Percentiles rank a stretch among this genome's conserved stretches.
Conservation (phyloP, 768 basidiomycete species). For the Bullera alba region DNA sequence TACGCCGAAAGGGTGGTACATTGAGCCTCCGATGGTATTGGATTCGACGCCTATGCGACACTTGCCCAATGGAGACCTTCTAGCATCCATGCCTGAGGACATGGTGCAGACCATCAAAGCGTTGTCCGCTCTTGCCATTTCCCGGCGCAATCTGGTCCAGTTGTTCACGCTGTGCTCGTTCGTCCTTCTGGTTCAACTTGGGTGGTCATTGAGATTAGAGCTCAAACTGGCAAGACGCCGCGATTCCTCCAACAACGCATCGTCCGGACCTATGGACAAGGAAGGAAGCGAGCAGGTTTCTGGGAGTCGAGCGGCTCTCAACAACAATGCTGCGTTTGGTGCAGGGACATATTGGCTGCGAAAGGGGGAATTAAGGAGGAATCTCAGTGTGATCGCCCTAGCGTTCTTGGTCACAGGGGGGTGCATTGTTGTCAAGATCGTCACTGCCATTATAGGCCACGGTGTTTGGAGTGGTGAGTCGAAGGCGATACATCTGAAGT, state of each 20-base stretch:
- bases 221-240: constrained; percentile 33
- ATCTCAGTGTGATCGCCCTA: constrained; percentile 34
- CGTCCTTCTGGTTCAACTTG: constrained; percentile 70
- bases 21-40: constrained; percentile 64
- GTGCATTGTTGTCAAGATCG: constrained; percentile 37
- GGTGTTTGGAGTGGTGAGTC: constrained; percentile 43
- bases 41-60: constrained; percentile 49
- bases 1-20: constrained; percentile 63
- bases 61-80: constrained; percentile 51
- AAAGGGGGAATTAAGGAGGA: constrained; percentile 40
- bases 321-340: neutral
- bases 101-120: constrained; percentile 16
- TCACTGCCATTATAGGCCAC: constrained; percentile 32
- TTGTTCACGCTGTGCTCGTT: constrained; percentile 72
- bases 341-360: constrained; percentile 32
- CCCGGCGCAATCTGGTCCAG: constrained; percentile 70
- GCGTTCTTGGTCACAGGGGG: constrained; percentile 40
- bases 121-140: constrained; percentile 50
- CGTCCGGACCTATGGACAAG: constrained; percentile 13
- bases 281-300: constrained; percentile 25
- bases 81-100: constrained; percentile 35
- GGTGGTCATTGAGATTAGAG: constrained; percentile 71
- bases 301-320: neutral
- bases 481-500: neutral
- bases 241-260: neutral